Evolutionary conservation across 129 eudicot species (phyloP).

Genomic region (Escallonia rubra): DNA sequence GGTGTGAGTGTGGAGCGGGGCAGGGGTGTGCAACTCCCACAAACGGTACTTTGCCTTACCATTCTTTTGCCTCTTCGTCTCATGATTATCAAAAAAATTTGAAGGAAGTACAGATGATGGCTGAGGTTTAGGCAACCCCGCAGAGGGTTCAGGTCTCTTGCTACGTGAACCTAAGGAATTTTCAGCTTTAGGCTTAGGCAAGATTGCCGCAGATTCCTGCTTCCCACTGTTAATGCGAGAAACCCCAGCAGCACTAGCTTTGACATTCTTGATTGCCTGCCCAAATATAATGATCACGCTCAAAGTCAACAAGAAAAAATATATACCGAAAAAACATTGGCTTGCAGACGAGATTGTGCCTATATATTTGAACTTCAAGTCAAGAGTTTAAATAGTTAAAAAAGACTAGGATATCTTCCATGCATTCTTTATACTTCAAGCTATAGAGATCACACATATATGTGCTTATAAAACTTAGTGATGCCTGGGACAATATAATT

Average conservation of each 20-base stretch:
- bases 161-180: conserved; percentile 32
- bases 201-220: conserved; percentile 15
- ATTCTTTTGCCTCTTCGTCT: conserved; percentile 44
- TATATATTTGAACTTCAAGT: not conserved
- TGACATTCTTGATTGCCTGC: conserved; percentile 71
- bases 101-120: conserved; percentile 52
- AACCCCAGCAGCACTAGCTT: conserved; percentile 69
- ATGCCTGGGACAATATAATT: no score
- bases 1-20: no score
- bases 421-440: no score
- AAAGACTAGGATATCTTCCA: not conserved
- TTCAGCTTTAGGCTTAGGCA: conserved; percentile 7
- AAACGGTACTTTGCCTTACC: conserved; percentile 32
- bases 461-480: no score
- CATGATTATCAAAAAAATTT: conserved; percentile 60
- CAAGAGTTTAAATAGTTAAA: not conserved
- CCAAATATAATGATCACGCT: not conserved
- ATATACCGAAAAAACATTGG: not conserved
- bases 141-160: conserved; percentile 25
- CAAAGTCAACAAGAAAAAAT: not conserved
- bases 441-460: no score
- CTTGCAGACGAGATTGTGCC: not conserved
- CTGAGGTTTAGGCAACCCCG: conserved; percentile 32
- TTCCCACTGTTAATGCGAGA: conserved; percentile 43
- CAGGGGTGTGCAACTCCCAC: not conserved